A percentile compares a stretch with the other conserved stretches of the same genome.
phyloP scores from a whole-genome alignment of 257 asterid genomes.

The Knoxia roxburghii region DNA sequence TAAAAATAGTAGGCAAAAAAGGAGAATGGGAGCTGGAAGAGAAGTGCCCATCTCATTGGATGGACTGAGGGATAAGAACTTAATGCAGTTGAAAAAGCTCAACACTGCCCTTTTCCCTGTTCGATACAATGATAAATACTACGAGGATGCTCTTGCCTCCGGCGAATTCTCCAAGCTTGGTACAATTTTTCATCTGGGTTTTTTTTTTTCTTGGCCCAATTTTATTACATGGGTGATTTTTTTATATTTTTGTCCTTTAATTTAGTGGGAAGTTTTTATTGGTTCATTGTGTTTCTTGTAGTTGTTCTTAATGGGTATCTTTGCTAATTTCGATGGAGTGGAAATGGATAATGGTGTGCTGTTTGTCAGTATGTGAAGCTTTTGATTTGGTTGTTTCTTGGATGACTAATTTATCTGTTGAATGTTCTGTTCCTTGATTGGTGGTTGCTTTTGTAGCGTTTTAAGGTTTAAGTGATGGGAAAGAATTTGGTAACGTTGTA shows the following conservation, averaged over 20 bases:
- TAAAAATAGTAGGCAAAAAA: neutral
- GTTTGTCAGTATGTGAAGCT: neutral
- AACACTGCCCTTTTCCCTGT: constrained; percentile 84
- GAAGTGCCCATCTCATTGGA: constrained; percentile 68
- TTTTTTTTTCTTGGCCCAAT: neutral
- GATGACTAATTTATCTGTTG: neutral
- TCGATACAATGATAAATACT: constrained; percentile 86
- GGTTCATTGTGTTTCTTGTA: neutral
- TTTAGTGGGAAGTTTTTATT: too few relatives aligned
- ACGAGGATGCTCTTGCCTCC: constrained; percentile 80
- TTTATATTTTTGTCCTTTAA: neutral
- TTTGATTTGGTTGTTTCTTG: neutral
- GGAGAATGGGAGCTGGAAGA: constrained; percentile 57
- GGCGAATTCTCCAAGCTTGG: constrained; percentile 91
- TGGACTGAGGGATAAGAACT: constrained; percentile 82
- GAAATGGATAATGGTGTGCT: neutral
- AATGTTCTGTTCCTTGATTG: neutral
- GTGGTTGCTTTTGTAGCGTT: neutral
- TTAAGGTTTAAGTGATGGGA: neutral
- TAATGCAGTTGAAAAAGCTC: constrained; percentile 90
- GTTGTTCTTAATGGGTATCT: neutral
- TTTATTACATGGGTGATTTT: neutral
- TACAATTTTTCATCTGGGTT: constrained; percentile 19
- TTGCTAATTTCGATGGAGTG: neutral
- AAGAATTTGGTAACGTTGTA: neutral